Conservation (phyloP, 2,329 filamentous ascomycete species). For the Fusarium musae region DNA sequence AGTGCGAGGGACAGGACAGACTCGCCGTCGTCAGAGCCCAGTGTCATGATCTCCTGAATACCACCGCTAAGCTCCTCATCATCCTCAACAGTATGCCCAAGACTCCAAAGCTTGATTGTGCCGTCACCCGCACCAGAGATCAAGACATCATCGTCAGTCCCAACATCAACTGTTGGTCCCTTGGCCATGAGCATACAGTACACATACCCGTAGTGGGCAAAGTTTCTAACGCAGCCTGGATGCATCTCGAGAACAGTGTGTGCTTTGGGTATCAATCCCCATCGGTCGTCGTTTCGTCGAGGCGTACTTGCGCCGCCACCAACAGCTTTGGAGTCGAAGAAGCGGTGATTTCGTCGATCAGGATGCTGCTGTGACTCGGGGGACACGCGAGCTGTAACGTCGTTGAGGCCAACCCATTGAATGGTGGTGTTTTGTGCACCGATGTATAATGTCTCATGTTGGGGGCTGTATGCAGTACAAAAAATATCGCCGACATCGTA, state of each 20-base stretch:
- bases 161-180: conserved; percentile 73
- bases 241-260: conserved; percentile 80
- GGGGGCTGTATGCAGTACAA: conserved; percentile 87
- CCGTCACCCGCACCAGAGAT: conserved; percentile 95
- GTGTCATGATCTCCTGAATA: conserved; percentile 75
- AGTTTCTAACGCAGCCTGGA: conserved; percentile 82
- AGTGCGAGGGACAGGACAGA: conserved; percentile 82
- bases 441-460: conserved; percentile 85
- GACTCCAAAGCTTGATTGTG: conserved; percentile 91
- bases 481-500: conserved; percentile 97
- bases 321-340: conserved; percentile 91
- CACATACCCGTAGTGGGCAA: conserved; percentile 94
- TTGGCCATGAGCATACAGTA: conserved; percentile 93
- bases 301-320: conserved; percentile 81
- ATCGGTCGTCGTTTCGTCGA: conserved; percentile 71
- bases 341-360: conserved; percentile 81
- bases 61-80: conserved; percentile 63
- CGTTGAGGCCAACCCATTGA: conserved; percentile 86
- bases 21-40: conserved; percentile 70
- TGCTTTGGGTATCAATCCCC: conserved; percentile 63
- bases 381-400: conserved; percentile 67
- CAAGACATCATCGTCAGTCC: conserved; percentile 80
- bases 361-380: conserved; percentile 76
- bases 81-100: conserved; percentile 55
- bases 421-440: conserved; percentile 95